A percentile compares a stretch with the other conserved stretches of the same genome.
phyloP scores from a whole-genome alignment of 495 filamentous ascomycete genomes.

The Talaromyces borbonicus region DNA sequence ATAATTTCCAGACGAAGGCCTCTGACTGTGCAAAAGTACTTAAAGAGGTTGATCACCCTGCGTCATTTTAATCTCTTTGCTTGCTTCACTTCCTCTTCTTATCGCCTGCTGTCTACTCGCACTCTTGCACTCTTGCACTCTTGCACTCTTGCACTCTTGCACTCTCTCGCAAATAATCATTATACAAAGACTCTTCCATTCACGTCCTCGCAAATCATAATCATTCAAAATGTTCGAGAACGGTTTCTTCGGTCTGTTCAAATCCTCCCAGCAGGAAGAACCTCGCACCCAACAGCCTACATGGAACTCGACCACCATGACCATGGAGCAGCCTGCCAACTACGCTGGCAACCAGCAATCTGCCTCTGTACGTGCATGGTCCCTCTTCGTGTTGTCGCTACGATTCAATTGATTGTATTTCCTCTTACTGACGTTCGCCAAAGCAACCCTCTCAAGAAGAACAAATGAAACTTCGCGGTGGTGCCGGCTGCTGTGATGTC shows the following conservation, averaged over 20 bases:
- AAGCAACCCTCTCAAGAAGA: constrained; percentile 27
- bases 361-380: not conserved
- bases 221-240: constrained; percentile 33
- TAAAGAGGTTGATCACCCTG: no score
- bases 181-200: not conserved
- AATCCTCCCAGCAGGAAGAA: constrained; percentile 23
- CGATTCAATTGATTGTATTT: no score
- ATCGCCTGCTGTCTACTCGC: no score
- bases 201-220: not conserved
- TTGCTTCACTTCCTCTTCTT: no score
- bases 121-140: no score
- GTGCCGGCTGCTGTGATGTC: constrained; percentile 25
- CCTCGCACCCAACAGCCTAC: constrained; percentile 10
- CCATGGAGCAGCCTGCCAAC: constrained; percentile 28
- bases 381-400: no score
- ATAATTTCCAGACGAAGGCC: no score
- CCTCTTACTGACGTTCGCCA: not conserved
- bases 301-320: constrained; percentile 25
- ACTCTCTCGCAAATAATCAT: not conserved
- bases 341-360: constrained; percentile 4
- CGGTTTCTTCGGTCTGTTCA: constrained; percentile 22
- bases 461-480: constrained; percentile 33
- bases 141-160: not conserved
- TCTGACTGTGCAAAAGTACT: no score
- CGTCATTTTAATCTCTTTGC: no score